Evolutionary conservation across 2,329 filamentous ascomycete species (phyloP), one percentile per base, ranked within the genome.

Genomic region (Fusarium tanahbumbuense): DNA sequence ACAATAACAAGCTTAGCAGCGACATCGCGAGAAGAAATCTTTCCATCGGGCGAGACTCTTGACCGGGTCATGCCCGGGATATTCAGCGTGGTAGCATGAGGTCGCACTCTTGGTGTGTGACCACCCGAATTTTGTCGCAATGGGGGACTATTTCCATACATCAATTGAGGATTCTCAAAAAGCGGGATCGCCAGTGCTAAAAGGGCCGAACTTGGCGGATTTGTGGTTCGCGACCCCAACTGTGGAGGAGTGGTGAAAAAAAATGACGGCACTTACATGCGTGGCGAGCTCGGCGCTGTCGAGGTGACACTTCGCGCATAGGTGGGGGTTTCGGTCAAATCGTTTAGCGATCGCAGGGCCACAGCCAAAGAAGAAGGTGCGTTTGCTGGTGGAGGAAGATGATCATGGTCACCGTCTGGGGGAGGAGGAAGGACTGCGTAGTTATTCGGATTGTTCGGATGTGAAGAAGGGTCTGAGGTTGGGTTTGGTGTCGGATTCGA

Each of bases 21-120:
- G 52, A 99, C 92, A 86, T 99, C 96, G 76, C 95, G 88, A 77
- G 95, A 91, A 58, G 96, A 92, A 74, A 99, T 99, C 75, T 93
- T 90, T 72, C 96, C 96, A 80, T 99, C 96, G 11, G 96, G 96
- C 3, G 96, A 99, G 50, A 97, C 93, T 77, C 93, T 93, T 64
- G 95, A 98, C 76, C 94, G 92, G 64, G 96, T 99, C 85, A 99
- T 90, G 71, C 96, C 96, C 60, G 96, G 96, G 64, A 99, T 98
- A 79, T 97, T 97, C 75, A 98, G 90, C 16, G 96, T 98, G 18
- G 96, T 98, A 12, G 96, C 94, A 80, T 97, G 93, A 23, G 91
- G 87, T 70, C 91, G 89, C 50, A 93, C 87, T 70, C 92, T 87
- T 28, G 94, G 94, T 8, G 94, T 97, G 27, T 90, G 89, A 53